Base-by-base conservation (phyloP, 352 stramenopile species). In the Phytopythium kandeliae region DNA sequence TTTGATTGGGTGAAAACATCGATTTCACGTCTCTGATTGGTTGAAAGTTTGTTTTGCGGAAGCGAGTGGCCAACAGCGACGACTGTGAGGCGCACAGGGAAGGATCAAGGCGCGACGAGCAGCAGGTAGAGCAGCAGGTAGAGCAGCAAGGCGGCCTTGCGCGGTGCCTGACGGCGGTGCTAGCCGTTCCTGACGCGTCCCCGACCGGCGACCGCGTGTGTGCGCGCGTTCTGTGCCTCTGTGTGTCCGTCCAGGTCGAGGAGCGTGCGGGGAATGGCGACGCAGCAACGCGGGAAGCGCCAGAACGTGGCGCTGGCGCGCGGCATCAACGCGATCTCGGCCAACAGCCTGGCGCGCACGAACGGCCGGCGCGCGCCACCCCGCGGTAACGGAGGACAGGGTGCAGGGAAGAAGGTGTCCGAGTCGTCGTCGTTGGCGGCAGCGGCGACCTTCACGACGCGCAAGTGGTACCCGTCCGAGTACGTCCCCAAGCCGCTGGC, bases 281-380 rank as follows among this genome's bases (percentile, higher is more conserved):
- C 45, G 45, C 45, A 51, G 45, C 45, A 51, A 19, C 47, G 33
- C 21, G 35, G 40, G 51, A 82, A 78, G 51, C 76, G 76, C 51
- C 48, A 74, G 41, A 89, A 89, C 60, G 60, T 81, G 21, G 77
- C 80, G 65, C 57, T 90, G 51, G 67, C 74, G 11, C 65, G 79
- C 55, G 79, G 79, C 57, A 84, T 90, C 62, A 90, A 90, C 68
- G 79, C 79, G 30, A 86, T 81, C 63, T 74, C 74, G 52, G 67
- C 74, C 62, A 90, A 88, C 62, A 71, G 65, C 55, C 54, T 87
- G 52, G 62, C 62, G 40, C 74, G 75, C 59, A 73, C 71, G 51
- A 88, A 90, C 57, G 74, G 76, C 50, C 70, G 63, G 30, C 63
- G 74, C 47, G 85, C 77, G 34, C 48, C 64, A 12, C 60, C 69